Evolutionary conservation across 805 yeast genomes (phyloP), one percentile per base, ranked within the genome.

Genomic region (Nakazawaea anatomiae): DNA sequence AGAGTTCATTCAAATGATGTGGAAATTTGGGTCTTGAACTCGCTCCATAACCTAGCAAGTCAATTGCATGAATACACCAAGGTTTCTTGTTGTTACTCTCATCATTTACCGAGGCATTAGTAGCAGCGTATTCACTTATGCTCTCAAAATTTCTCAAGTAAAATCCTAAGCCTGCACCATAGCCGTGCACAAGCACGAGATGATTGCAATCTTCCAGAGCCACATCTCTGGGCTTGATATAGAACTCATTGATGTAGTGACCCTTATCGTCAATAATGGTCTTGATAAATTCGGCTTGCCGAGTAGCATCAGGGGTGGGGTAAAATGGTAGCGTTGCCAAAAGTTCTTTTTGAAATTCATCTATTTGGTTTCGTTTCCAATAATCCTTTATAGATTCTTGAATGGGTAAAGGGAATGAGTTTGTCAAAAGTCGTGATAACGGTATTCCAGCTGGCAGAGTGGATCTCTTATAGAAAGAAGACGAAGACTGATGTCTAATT

Each of bases 161-260:
- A 50, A 89, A 82, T 29, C 95, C 92, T 11, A 90, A 77, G 1
- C 96, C 88, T 0, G 98, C 96, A 1, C 96, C 97, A 62, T 89
- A 90, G 0, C 99, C 99, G 66, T 92, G 99, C 4, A 94, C 68
- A 54, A 92, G 66, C 2, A 94, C 89, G 28, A 90, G 65, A 65
- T 83, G 87, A 10, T 54, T 52, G 3, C 55, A 57, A 6, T 55
- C 50, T 29, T 50, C 52, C 25, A 56, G 43, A 30, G 44, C 52
- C 47, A 30, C 51, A 8, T 12, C 49, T 14, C 29, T 50, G 3
- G 86, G 78, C 57, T 73, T 55, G 34, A 91, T 77, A 54, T 71
- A 76, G 53, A 90, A 82, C 67, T 92, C 98, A 67, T 91, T 92
- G 52, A 91, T 83, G 58, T 69, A 79, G 31, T 80, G 70, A 6